These are phyloP conservation scores for Kodamaea ohmeri DNA, from an alignment of 1,139 yeast species.

Conservation along the genomic window DNA sequence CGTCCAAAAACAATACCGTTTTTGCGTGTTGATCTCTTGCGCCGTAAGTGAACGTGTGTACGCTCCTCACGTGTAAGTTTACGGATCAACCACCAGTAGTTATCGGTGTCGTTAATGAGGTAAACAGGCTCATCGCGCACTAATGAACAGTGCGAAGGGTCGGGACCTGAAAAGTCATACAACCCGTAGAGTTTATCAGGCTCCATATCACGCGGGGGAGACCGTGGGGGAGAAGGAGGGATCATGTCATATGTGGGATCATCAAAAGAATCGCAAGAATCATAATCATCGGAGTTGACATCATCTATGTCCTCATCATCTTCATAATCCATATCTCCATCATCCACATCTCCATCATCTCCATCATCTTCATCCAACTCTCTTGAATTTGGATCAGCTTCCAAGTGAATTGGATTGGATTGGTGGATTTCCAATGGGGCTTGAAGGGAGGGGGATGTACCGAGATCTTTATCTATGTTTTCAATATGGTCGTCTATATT, in stretches of 20 bases:
- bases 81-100: constrained; percentile 95
- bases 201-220: constrained; percentile 80
- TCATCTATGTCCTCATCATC: background rate
- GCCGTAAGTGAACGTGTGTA: constrained; percentile 11
- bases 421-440: no score
- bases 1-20: constrained; percentile 12
- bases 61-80: constrained; percentile 49
- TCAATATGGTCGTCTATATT: no score
- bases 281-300: constrained; percentile 18
- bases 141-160: constrained; percentile 86
- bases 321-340: no score
- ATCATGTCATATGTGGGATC: no score
- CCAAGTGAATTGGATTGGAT: no score
- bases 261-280: constrained; percentile 15
- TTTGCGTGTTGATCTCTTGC: constrained; percentile 9
- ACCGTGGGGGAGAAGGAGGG: constrained; percentile 67
- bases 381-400: no score
- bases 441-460: no score
- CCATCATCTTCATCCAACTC: no score
- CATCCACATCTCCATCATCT: no score
- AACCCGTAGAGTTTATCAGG: constrained; percentile 84
- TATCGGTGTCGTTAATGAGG: constrained; percentile 81
- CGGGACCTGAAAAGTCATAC: constrained; percentile 87
- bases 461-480: no score
- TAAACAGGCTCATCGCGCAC: constrained; percentile 79